Evolutionary conservation across 2,329 filamentous ascomycete genomes (phyloP).

Genomic region (Botryotinia convoluta): DNA sequence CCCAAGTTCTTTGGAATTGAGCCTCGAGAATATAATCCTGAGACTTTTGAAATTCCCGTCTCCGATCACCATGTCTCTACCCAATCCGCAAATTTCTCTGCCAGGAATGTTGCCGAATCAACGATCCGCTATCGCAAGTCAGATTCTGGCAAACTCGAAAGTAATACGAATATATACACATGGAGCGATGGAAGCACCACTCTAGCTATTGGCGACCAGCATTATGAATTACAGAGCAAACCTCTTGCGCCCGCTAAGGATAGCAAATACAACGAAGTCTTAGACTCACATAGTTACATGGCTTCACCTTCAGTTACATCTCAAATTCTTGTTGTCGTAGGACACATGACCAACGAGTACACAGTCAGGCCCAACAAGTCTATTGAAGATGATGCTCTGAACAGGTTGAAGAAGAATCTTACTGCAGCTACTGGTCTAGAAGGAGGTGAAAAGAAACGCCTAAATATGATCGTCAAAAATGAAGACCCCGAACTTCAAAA

Average conservation of each 20-base stretch:
- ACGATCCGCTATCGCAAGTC: constrained; percentile 70
- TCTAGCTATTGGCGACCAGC: constrained; percentile 69
- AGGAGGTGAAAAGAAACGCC: constrained; percentile 53
- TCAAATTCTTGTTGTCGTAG: constrained; percentile 67
- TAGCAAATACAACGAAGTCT: constrained; percentile 59
- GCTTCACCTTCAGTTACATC: constrained; percentile 68
- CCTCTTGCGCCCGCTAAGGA: constrained; percentile 58
- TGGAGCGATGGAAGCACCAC: constrained; percentile 81
- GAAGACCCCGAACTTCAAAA: constrained; percentile 75
- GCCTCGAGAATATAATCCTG: constrained; percentile 63
- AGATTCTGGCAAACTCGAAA: constrained; percentile 62
- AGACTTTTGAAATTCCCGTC: constrained; percentile 62
- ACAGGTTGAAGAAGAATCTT: constrained; percentile 65
- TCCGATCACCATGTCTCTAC: constrained; percentile 53
- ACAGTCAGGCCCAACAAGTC: constrained; percentile 65
- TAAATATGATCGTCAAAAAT: constrained; percentile 67
- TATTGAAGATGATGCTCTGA: constrained; percentile 68
- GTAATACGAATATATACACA: constrained; percentile 70
- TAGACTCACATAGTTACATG: constrained; percentile 75
- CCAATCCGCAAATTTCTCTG: constrained; percentile 50
- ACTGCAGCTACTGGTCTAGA: constrained; percentile 57
- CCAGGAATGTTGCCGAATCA: constrained; percentile 57
- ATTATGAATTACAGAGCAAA: constrained; percentile 73
- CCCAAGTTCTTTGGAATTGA: constrained; percentile 71
- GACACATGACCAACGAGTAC: constrained; percentile 73